Evolutionary conservation across 805 yeast species (phyloP).

Genomic region (Kodamaea sagamina): DNA sequence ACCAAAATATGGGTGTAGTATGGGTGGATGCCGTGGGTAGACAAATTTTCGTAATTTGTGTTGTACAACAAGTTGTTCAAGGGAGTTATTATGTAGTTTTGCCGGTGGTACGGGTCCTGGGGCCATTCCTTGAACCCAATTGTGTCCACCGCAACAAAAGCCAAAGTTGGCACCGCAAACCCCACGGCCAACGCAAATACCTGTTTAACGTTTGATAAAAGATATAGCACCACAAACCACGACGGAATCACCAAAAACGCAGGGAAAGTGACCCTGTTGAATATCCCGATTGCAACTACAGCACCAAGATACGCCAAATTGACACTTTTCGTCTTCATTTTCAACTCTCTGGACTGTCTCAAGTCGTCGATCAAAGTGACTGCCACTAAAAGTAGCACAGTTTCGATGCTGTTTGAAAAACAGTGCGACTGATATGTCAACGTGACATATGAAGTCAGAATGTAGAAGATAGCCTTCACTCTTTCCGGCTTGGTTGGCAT

Average conservation of each 20-base stretch:
- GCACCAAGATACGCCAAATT: conserved; percentile 43
- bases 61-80: conserved; percentile 77
- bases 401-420: conserved; percentile 86
- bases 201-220: conserved; percentile 35
- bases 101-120: background rate
- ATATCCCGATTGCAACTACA: conserved; percentile 64
- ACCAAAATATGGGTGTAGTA: conserved; percentile 69
- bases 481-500: conserved; percentile 52
- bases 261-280: conserved; percentile 83
- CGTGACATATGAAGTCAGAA: conserved; percentile 66
- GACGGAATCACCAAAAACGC: conserved; percentile 73
- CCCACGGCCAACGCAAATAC: conserved; percentile 32
- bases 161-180: conserved; percentile 33
- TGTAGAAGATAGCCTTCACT: conserved; percentile 48
- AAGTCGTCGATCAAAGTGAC: conserved; percentile 52
- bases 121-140: conserved; percentile 28
- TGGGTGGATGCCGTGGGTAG: conserved; percentile 82
- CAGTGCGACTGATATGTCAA: conserved; percentile 82
- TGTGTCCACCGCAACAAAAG: conserved; percentile 59
- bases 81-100: conserved; percentile 62
- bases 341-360: conserved; percentile 21
- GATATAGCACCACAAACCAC: conserved; percentile 45
- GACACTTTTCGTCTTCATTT: conserved; percentile 13
- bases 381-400: conserved; percentile 51
- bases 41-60: conserved; percentile 54